Evolutionary conservation across 495 filamentous ascomycete species (phyloP).

Genomic region (Haplographium delicatum): DNA sequence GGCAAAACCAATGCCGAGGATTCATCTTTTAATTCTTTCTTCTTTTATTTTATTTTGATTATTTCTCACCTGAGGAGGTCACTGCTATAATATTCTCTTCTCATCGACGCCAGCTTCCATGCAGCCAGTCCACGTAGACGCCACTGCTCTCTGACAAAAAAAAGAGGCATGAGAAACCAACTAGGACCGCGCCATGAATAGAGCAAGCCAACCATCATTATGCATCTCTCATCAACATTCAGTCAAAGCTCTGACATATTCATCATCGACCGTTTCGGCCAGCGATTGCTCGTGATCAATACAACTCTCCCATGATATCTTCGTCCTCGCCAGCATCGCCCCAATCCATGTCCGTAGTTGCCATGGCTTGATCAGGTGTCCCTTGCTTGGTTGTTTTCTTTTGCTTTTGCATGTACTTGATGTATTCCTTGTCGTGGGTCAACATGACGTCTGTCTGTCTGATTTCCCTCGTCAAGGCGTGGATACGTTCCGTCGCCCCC

Average conservation of each 20-base stretch:
- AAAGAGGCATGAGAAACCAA: constrained; percentile 2
- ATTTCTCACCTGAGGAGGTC: neutral
- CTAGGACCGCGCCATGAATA: constrained; percentile 3
- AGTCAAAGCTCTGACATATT: neutral
- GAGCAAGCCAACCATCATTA: constrained; percentile 7
- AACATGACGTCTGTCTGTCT: constrained; percentile 48
- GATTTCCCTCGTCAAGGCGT: constrained; percentile 36
- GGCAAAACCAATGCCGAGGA: neutral
- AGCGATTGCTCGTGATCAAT: constrained; percentile 34
- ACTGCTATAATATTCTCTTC: too few relatives aligned
- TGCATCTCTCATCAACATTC: neutral
- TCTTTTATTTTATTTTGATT: neutral
- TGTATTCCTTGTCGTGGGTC: constrained; percentile 54
- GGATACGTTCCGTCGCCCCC: constrained; percentile 37
- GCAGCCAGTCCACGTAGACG: constrained; percentile 16
- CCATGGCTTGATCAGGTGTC: constrained; percentile 24
- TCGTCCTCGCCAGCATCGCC: constrained; percentile 54
- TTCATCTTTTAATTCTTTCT: too few relatives aligned
- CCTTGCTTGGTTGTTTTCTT: constrained; percentile 35
- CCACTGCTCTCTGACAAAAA: constrained; percentile 11
- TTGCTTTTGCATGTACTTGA: constrained; percentile 42
- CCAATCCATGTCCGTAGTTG: constrained; percentile 25
- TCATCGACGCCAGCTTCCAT: constrained; percentile 26
- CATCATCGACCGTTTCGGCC: constrained; percentile 6
- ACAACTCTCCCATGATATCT: constrained; percentile 53